Evolutionary conservation across 805 yeast genomes (phyloP).

Genomic region (Saturnispora ahearnii): DNA sequence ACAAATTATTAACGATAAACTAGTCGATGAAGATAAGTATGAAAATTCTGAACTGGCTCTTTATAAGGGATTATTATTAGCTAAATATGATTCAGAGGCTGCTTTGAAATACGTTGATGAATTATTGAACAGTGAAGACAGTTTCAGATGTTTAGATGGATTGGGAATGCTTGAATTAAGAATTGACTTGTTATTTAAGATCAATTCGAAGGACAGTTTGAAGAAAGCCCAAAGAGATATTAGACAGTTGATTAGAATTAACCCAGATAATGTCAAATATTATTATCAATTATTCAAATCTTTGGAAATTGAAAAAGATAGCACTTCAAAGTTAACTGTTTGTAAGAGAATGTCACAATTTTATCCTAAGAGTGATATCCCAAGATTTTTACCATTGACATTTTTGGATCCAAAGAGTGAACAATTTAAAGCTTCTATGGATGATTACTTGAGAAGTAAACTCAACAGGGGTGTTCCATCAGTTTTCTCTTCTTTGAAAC

Average conservation of each 20-base stretch:
- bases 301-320: constrained; percentile 40
- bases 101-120: constrained; percentile 55
- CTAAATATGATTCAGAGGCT: constrained; percentile 39
- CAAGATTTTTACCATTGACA: constrained; percentile 66
- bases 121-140: constrained; percentile 6
- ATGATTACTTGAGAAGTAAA: constrained; percentile 48
- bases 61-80: constrained; percentile 60
- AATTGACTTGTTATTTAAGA: constrained; percentile 52
- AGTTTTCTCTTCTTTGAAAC: constrained; percentile 76
- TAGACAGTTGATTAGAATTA: constrained; percentile 66
- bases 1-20: constrained; percentile 57
- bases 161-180: constrained; percentile 54
- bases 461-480: constrained; percentile 83
- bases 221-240: constrained; percentile 62
- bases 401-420: constrained; percentile 46
- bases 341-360: constrained; percentile 57
- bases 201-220: constrained; percentile 32
- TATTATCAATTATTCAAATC: constrained; percentile 59
- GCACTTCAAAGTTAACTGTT: constrained; percentile 46
- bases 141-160: constrained; percentile 12
- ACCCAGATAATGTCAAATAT: constrained; percentile 70
- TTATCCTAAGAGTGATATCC: constrained; percentile 81
- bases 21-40: constrained; percentile 54
- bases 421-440: constrained; percentile 34
- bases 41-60: constrained; percentile 78